phyloP scores from a whole-genome alignment of 2,329 filamentous ascomycete genomes.

The Exophiala lecanii-corni region DNA sequence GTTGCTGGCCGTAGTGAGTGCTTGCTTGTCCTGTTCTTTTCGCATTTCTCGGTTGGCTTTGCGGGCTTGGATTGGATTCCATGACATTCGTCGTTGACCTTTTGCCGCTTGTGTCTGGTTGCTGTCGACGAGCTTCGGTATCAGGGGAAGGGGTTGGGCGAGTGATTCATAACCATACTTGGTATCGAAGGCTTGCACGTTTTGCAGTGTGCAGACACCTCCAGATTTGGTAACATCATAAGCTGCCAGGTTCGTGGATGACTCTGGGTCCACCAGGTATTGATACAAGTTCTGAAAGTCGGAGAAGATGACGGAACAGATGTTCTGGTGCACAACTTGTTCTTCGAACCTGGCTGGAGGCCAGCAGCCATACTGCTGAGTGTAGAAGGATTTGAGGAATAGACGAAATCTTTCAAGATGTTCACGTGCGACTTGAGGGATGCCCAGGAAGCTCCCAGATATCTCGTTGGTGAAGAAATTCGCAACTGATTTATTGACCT shows the following conservation, averaged over 20 bases:
- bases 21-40: slow-evolving; percentile 17
- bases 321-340: slow-evolving; percentile 52
- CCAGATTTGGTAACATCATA: slow-evolving; percentile 53
- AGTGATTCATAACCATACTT: slow-evolving; percentile 57
- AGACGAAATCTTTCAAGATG: slow-evolving; percentile 70
- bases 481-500: slow-evolving; percentile 56
- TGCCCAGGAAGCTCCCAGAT: slow-evolving; percentile 60
- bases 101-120: slow-evolving; percentile 3
- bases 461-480: slow-evolving; percentile 69
- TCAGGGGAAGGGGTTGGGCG: slow-evolving; percentile 61
- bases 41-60: slow-evolving; percentile 20
- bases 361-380: slow-evolving; percentile 65
- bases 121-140: slow-evolving; percentile 45
- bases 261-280: slow-evolving; percentile 59
- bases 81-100: slow-evolving; percentile 18
- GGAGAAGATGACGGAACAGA: slow-evolving; percentile 58
- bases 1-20: slow-evolving; percentile 24
- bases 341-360: slow-evolving; percentile 52
- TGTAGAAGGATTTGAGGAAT: slow-evolving; percentile 64
- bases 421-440: slow-evolving; percentile 55
- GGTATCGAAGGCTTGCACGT: slow-evolving; percentile 61
- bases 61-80: slow-evolving; percentile 24
- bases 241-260: slow-evolving; percentile 36
- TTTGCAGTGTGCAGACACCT: slow-evolving; percentile 66
- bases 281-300: slow-evolving; percentile 70